Evolutionary conservation across 2,329 filamentous ascomycete genomes (phyloP), one percentile per base, ranked within the genome.

Genomic region (Tolypocladium guangdongense): DNA sequence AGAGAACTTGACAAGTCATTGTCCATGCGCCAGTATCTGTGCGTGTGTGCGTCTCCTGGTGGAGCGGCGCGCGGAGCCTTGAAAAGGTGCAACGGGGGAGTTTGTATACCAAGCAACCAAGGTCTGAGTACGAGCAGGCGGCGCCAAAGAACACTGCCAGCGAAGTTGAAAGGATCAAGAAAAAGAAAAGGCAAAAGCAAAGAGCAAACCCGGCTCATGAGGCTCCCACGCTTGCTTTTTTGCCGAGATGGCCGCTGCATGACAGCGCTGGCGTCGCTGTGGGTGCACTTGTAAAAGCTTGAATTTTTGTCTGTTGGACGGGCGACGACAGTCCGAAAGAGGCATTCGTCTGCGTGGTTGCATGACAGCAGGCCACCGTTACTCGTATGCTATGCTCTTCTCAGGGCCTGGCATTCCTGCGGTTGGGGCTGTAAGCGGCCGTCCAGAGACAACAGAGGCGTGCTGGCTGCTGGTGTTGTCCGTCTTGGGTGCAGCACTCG

Each of bases 1-100:
- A 41, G 36, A 43, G 37, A 53, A 53, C 3, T 43, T 53, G 52
- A 53, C 52, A 43, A 35, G 52, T 53, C 52, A 53, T 32, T 49
- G 30, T 46, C 12, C 12, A 32, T 32, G 43, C 43, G 16, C 18
- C 22, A 32, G 18, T 4, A 12, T 46, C 20, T 4, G 35, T 16
- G 14, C 10, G 35, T 4, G 35, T 22, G 24, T 35, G 30, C 11
- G 50, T 30, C 20, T 48, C 10, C n/a, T 24, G 33, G 51, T 36
- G 51, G 46, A 38, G 37, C 10, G 4, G 51, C 41, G 41, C 24
- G 41, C 7, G 16, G n/a, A 46, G 41, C 43, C 27, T 46, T n/a
- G 43, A 32, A 32, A 14, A 27, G 14, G 16, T 7, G 27, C 43
- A 45, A 32, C 4, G 27, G 18, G 38, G 10, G 38, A 24, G 24